phyloP scores from a whole-genome alignment of 2,329 filamentous ascomycete species.

The Alternaria panax region DNA sequence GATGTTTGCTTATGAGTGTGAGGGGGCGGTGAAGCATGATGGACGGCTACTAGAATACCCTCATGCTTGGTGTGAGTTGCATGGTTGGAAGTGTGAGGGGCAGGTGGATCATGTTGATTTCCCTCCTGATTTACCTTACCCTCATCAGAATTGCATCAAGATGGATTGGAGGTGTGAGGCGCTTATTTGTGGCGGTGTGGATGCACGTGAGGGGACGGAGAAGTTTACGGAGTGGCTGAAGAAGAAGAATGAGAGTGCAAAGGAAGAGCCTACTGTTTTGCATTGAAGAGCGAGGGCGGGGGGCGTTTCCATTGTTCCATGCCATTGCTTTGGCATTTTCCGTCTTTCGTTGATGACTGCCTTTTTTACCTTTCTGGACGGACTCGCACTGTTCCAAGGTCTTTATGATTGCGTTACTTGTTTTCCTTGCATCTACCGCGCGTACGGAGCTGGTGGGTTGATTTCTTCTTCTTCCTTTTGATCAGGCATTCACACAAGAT shows the following conservation, averaged over 20 bases:
- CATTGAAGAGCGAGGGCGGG: conserved; percentile 7
- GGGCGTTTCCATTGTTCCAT: no score
- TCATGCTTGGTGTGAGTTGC: no score
- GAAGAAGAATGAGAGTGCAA: neutral
- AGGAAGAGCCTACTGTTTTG: conserved; percentile 8
- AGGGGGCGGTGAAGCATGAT: no score
- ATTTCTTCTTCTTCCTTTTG: neutral
- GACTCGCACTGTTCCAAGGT: no score
- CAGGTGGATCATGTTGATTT: no score
- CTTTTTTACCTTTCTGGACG: no score
- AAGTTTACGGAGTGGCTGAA: neutral
- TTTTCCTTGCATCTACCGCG: conserved; percentile 8
- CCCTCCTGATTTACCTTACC: no score
- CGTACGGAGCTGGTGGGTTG: conserved; percentile 13
- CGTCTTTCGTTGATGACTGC: conserved; percentile 11
- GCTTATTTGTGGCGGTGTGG: neutral
- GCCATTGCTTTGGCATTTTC: neutral
- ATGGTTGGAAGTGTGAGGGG: no score
- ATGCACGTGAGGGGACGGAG: neutral
- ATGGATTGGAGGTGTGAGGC: neutral
- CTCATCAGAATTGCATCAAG: no score
- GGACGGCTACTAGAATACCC: no score
- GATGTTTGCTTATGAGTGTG: neutral
- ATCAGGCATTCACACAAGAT: conserved; percentile 17
- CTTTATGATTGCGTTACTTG: neutral